phyloP scores from a whole-genome alignment of 148 eudicot species.

The Nepenthes gracilis region DNA sequence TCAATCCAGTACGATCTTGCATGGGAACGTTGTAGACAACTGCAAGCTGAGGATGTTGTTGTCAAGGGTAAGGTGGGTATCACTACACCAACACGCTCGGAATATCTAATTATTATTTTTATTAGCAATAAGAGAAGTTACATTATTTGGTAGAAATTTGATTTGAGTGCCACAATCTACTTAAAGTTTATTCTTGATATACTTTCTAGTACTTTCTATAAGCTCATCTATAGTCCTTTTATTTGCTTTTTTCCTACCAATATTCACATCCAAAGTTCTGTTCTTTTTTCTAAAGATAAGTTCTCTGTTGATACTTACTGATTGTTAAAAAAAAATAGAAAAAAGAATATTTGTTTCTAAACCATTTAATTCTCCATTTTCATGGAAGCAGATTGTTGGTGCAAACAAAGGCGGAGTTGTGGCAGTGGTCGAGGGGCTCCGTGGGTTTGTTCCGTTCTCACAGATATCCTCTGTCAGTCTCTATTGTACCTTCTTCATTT shows the following conservation, averaged over 20 bases:
- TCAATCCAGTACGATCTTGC: constrained; percentile 74
- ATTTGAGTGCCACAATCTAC: too few relatives aligned
- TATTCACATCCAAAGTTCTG: not conserved
- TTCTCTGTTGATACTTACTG: not conserved
- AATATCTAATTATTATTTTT: not conserved
- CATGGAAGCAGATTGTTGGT: constrained; percentile 53
- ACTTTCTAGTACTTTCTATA: too few relatives aligned
- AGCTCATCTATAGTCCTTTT: too few relatives aligned
- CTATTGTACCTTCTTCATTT: not conserved
- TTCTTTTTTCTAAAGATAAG: not conserved
- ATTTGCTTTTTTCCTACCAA: too few relatives aligned
- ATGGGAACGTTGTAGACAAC: constrained; percentile 95
- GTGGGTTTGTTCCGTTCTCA: constrained; percentile 98
- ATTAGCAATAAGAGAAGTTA: not conserved
- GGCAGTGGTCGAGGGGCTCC: constrained; percentile 80
- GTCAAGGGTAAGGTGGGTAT: constrained; percentile 51
- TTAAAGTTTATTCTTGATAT: too few relatives aligned
- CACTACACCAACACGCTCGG: not conserved
- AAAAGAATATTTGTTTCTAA: not conserved
- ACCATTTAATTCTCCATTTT: constrained; percentile 1
- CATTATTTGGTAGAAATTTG: not conserved
- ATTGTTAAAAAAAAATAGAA: not conserved
- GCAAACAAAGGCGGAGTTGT: constrained; percentile 97
- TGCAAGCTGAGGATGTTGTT: constrained; percentile 88
- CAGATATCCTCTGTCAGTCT: constrained; percentile 73